These are phyloP conservation scores for Blastobotrys robertii DNA, from an alignment of 805 yeast genomes.

Conservation along the genomic window DNA sequence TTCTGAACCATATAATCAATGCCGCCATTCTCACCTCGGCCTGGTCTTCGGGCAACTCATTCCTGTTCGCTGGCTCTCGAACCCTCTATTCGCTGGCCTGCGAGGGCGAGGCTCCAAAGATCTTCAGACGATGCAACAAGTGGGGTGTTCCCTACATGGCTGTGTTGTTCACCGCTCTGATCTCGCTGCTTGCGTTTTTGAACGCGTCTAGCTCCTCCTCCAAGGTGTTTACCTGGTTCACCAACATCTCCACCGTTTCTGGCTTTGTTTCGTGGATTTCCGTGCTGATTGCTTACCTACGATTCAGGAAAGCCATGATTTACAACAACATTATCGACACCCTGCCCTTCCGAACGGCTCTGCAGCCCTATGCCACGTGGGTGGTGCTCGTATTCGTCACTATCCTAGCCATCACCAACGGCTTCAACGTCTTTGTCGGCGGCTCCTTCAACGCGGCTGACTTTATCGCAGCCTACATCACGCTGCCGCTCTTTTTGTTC, in stretches of 20 bases:
- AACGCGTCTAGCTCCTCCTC: slow-evolving; percentile 45
- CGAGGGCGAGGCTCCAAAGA: slow-evolving; percentile 55
- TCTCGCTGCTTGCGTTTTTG: slow-evolving; percentile 61
- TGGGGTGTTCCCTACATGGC: slow-evolving; percentile 67
- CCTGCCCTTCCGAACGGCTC: slow-evolving; percentile 45
- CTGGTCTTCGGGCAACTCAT: slow-evolving; percentile 48
- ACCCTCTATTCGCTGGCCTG: slow-evolving; percentile 45
- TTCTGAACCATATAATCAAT: slow-evolving; percentile 43
- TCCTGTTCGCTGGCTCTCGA: slow-evolving; percentile 50
- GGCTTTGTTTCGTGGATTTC: slow-evolving; percentile 59
- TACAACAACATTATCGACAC: slow-evolving; percentile 45
- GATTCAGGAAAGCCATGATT: slow-evolving; percentile 56
- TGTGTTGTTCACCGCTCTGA: slow-evolving; percentile 51
- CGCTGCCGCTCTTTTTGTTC: slow-evolving; percentile 45
- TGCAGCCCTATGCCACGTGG: slow-evolving; percentile 52
- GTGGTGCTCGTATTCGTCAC: slow-evolving; percentile 41
- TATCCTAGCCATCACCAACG: slow-evolving; percentile 58
- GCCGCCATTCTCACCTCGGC: slow-evolving; percentile 48
- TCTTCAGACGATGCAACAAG: slow-evolving; percentile 51
- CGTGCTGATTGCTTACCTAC: slow-evolving; percentile 42
- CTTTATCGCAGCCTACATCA: slow-evolving; percentile 65
- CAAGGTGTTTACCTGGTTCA: slow-evolving; percentile 52
- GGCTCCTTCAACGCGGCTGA: slow-evolving; percentile 40
- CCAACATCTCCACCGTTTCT: slow-evolving; percentile 55
- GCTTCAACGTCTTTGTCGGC: slow-evolving; percentile 56